These are phyloP conservation scores for Mycena alexandri DNA, from an alignment of 768 basidiomycete genomes.

Conservation along the genomic window DNA sequence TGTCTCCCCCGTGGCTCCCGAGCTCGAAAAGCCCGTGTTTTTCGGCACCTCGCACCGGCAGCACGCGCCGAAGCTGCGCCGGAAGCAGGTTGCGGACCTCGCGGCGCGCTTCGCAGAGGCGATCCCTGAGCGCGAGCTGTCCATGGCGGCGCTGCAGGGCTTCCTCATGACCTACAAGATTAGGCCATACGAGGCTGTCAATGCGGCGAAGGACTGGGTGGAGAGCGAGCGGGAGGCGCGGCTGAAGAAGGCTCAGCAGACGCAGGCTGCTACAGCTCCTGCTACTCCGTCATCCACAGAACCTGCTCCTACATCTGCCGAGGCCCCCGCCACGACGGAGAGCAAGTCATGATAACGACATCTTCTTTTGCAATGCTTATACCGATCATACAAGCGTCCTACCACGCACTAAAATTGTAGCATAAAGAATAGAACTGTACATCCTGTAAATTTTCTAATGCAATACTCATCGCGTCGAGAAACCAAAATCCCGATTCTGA, in stretches of 20 bases:
- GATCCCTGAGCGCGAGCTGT: conserved; percentile 63
- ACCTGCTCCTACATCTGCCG: not conserved
- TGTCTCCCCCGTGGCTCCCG: conserved; percentile 26
- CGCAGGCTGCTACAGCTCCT: not conserved
- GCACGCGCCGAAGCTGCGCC: conserved; percentile 57
- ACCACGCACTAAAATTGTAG: too few species aligned
- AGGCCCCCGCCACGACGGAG: conserved; percentile 2
- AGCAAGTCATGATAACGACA: conserved; percentile 7
- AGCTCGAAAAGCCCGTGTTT: conserved; percentile 24
- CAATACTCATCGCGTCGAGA: too few species aligned
- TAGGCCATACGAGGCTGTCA: conserved; percentile 49
- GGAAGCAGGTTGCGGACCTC: conserved; percentile 55
- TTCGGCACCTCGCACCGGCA: conserved; percentile 48
- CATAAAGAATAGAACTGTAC: too few species aligned
- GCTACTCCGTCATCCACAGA: not conserved
- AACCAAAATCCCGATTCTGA: too few species aligned
- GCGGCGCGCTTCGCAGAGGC: conserved; percentile 67
- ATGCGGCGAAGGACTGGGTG: conserved; percentile 55
- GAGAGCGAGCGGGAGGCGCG: conserved; percentile 58
- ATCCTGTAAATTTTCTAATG: too few species aligned
- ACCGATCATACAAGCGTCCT: too few species aligned
- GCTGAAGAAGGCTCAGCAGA: conserved; percentile 24
- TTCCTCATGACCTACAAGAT: conserved; percentile 44
- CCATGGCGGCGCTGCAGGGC: conserved; percentile 58
- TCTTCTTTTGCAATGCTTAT: too few species aligned